phyloP scores from a whole-genome alignment of 2,329 filamentous ascomycete species.

The Chrysoporthe cubensis region DNA sequence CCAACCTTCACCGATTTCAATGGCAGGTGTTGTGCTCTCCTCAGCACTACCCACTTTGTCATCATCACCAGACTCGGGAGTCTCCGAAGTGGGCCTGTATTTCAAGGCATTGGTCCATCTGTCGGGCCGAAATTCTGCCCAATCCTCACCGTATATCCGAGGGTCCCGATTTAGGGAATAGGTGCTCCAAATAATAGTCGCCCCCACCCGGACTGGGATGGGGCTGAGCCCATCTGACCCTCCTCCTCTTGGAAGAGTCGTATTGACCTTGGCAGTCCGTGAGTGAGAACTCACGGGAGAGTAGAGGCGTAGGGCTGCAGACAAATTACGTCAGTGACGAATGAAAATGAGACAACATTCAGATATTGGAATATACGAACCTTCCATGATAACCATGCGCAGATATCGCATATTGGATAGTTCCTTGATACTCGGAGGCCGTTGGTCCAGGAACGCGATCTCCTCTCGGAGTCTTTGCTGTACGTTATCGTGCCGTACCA shows the following conservation, averaged over 20 bases:
- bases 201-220: constrained; percentile 18
- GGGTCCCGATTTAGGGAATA: constrained; percentile 27
- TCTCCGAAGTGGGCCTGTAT: neutral
- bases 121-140: constrained; percentile 26
- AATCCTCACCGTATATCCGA: constrained; percentile 23
- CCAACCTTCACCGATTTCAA: constrained; percentile 11
- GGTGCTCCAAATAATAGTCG: constrained; percentile 28
- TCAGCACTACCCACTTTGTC: neutral
- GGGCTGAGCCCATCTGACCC: constrained; percentile 17
- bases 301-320: constrained; percentile 24
- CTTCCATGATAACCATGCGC: constrained; percentile 22
- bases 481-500: constrained; percentile 12
- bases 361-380: neutral
- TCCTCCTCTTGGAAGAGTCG: constrained; percentile 24
- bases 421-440: constrained; percentile 12
- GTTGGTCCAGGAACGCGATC: constrained; percentile 11
- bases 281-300: constrained; percentile 26
- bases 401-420: constrained; percentile 18
- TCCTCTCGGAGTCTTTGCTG: constrained; percentile 20
- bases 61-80: neutral
- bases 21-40: neutral
- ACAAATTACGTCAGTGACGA: neutral
- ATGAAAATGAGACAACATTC: neutral
- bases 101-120: constrained; percentile 18
- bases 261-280: constrained; percentile 16